Evolutionary conservation across 768 basidiomycete species (phyloP).

Genomic region (Panus rudis): DNA sequence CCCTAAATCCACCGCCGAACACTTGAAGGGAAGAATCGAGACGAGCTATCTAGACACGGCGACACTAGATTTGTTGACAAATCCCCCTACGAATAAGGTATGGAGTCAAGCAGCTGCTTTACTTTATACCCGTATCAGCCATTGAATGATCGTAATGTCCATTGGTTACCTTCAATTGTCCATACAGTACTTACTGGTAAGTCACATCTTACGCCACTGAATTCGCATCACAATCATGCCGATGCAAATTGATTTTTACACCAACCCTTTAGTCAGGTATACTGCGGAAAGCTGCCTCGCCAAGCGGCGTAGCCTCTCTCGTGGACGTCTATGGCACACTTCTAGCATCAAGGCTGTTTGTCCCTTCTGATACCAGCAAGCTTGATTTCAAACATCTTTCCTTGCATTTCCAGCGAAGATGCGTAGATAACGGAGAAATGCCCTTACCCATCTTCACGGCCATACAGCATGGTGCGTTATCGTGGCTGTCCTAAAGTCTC

Average conservation of each 20-base stretch:
- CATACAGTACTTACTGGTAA: slow-evolving; percentile 18
- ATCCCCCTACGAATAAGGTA: slow-evolving; percentile 20
- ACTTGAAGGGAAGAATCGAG: slow-evolving; percentile 17
- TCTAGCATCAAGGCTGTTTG: slow-evolving; percentile 17
- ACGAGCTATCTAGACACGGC: slow-evolving; percentile 19
- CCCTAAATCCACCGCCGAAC: slow-evolving; percentile 7
- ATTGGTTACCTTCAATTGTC: neutral
- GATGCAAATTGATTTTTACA: neutral
- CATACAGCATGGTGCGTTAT: slow-evolving; percentile 17
- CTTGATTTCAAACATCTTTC: slow-evolving; percentile 19
- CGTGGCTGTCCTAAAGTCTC: neutral
- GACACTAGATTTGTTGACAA: slow-evolving; percentile 17
- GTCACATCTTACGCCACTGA: neutral
- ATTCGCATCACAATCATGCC: neutral
- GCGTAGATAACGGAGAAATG: slow-evolving; percentile 15
- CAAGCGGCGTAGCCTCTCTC: slow-evolving; percentile 14
- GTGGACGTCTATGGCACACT: slow-evolving; percentile 22
- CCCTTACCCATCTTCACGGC: slow-evolving; percentile 21
- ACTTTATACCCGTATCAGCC: too few species aligned
- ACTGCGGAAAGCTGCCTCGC: slow-evolving; percentile 18
- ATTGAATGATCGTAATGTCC: too few species aligned
- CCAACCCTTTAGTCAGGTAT: slow-evolving; percentile 10
- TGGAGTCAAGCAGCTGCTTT: too few species aligned
- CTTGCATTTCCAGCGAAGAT: slow-evolving; percentile 16
- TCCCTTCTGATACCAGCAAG: slow-evolving; percentile 12